Evolutionary conservation across 2,329 filamentous ascomycete species (phyloP), one percentile per base, ranked within the genome.

Genomic region (Fusarium veterinarium): DNA sequence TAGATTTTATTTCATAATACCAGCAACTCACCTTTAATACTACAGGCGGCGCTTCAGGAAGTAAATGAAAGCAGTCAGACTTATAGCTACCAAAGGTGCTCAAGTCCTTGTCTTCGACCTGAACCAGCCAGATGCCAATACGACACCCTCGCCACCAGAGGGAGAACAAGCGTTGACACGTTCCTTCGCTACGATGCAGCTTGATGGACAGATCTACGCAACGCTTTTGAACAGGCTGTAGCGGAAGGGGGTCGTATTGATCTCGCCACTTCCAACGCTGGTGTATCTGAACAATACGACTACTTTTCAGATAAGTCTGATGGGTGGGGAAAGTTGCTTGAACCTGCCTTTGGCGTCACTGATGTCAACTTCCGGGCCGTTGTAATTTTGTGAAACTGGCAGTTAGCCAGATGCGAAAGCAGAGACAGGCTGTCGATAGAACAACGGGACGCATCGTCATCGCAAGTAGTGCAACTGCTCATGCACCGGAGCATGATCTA

Each of bases 401-500:
- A 28, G 33, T 8, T 6, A 52, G 12, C 6, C 31, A 28, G 17
- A 16, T 38, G 23, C 12, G 17, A 37, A 20, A 20, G 17, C n/a
- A 35, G 31, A 16, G 31, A 25, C 8, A 16, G 16, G 4, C 4
- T 1, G 17, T 5, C 2, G 6, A 51, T 25, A 25, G 13, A 23
- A 25, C n/a, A 23, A 13, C n/a, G 12, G 5, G 5, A 5, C n/a
- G n/a, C n/a, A 25, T 23, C 5, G 16, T 13, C 30, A 49, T 49
- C 11, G 2, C 20, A 1, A 12, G 45, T 31, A 23, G 16, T 16
- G n/a, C 2, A 35, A 25, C 8, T 12, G 46, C 7, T 5, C 2
- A 35, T 19, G 4, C 11, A 10, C 11, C 3, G 2, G 1, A 19
- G 2, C 9, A 14, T 10, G 12, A 33, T 12, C 14, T 33, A 33